Evolutionary conservation across 257 asterid genomes (phyloP).

Genomic region (Capsicum pubescens): DNA sequence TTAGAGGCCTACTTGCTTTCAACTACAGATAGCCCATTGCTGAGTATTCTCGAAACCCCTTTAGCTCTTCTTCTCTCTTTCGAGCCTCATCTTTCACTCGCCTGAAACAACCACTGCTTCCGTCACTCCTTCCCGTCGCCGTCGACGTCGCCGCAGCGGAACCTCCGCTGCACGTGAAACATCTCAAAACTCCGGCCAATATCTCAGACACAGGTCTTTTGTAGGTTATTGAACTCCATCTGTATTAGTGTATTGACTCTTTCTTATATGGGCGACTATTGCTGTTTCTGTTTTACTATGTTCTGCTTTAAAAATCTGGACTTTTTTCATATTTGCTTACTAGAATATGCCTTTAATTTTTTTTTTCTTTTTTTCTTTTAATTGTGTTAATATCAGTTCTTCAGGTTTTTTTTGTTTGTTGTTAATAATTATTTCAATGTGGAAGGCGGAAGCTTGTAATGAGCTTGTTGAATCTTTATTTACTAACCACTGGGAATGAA

Average conservation of each 20-base stretch:
- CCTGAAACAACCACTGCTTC: not conserved
- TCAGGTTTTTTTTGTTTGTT: not conserved
- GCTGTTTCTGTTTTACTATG: not conserved
- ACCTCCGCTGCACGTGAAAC: not conserved
- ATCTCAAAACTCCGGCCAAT: constrained; percentile 1
- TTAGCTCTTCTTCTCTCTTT: not conserved
- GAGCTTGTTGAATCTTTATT: constrained; percentile 10
- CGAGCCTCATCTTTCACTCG: constrained; percentile 36
- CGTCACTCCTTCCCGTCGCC: not conserved
- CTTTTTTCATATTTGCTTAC: not conserved
- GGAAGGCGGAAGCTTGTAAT: not conserved
- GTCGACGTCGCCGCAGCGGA: not conserved
- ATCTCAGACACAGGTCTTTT: constrained; percentile 20
- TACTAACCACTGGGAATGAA: not conserved
- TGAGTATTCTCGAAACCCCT: constrained; percentile 37
- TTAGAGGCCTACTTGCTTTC: not conserved
- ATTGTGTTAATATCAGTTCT: not conserved
- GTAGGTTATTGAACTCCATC: not conserved
- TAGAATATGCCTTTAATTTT: not conserved
- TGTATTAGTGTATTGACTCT: not conserved
- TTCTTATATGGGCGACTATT: not conserved
- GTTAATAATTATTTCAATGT: not conserved
- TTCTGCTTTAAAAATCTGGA: not conserved
- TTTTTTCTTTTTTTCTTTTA: not conserved
- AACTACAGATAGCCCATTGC: constrained; percentile 4